Conservation (phyloP, 176 grass and related monocot genomes). For the Panicum miliaceum region DNA sequence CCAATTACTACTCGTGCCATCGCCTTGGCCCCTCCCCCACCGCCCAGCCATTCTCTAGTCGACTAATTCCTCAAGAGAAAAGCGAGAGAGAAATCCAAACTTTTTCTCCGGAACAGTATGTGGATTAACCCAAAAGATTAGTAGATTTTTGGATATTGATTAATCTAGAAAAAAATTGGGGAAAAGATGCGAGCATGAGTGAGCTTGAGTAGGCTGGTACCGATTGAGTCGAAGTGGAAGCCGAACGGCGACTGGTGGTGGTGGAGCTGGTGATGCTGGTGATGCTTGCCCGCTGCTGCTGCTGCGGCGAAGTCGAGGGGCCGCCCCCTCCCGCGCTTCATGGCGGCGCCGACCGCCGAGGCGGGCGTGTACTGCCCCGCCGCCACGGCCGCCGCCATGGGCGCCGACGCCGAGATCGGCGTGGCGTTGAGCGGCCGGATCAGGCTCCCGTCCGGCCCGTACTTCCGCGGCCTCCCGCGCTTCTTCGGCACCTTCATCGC, state of each 20-base stretch:
- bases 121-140: background rate
- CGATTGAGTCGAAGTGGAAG: conserved; percentile 55
- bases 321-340: conserved; percentile 87
- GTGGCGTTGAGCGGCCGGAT: conserved; percentile 82
- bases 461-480: conserved; percentile 92
- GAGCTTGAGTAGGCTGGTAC: conserved; percentile 9
- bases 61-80: conserved; percentile 5
- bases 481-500: conserved; percentile 74
- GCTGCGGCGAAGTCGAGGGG: conserved; percentile 59
- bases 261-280: conserved; percentile 1
- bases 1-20: conserved; percentile 29
- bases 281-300: conserved; percentile 38
- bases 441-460: conserved; percentile 88
- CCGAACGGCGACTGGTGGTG: conserved; percentile 36
- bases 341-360: conserved; percentile 78
- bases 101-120: conserved; percentile 2
- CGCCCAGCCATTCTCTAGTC: conserved; percentile 18
- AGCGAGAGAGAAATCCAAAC: background rate
- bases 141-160: background rate
- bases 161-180: background rate
- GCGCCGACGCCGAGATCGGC: conserved; percentile 86
- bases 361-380: conserved; percentile 81
- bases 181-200: background rate
- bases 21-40: background rate
- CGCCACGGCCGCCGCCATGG: conserved; percentile 37